Conservation (phyloP, 495 filamentous ascomycete species). For the Aspergillus ostianus region DNA sequence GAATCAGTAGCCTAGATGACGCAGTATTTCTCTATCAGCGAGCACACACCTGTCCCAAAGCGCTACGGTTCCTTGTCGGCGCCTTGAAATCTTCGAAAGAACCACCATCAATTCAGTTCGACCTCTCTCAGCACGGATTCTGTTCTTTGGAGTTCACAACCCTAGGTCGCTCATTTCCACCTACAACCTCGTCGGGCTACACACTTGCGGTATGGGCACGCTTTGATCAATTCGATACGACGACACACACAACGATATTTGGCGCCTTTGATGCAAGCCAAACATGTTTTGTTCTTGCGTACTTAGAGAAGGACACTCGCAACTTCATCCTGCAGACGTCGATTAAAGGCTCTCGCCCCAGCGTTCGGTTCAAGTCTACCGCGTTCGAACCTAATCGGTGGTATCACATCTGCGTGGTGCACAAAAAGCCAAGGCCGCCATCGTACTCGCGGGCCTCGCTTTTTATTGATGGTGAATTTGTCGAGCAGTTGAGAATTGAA, state of each 20-base stretch:
- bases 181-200: constrained; percentile 73
- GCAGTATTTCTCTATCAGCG: constrained; percentile 71
- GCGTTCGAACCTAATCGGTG: constrained; percentile 71
- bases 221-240: constrained; percentile 79
- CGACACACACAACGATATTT: constrained; percentile 90
- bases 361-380: constrained; percentile 86
- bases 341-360: constrained; percentile 78
- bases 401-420: constrained; percentile 91
- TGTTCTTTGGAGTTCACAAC: constrained; percentile 84
- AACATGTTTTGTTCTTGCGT: constrained; percentile 90
- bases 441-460: constrained; percentile 79
- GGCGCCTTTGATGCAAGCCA: constrained; percentile 91
- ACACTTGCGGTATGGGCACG: constrained; percentile 86
- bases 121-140: constrained; percentile 82
- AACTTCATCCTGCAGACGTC: constrained; percentile 97
- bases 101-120: constrained; percentile 89
- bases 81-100: constrained; percentile 68
- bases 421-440: constrained; percentile 72
- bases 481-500: constrained; percentile 83
- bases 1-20: constrained; percentile 74
- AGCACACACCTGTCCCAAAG: constrained; percentile 56
- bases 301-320: constrained; percentile 90
- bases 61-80: constrained; percentile 70
- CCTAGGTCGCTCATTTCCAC: constrained; percentile 79
- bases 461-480: constrained; percentile 90